phyloP scores from a whole-genome alignment of 179 eudicot genomes.

The Actinidia arguta region DNA sequence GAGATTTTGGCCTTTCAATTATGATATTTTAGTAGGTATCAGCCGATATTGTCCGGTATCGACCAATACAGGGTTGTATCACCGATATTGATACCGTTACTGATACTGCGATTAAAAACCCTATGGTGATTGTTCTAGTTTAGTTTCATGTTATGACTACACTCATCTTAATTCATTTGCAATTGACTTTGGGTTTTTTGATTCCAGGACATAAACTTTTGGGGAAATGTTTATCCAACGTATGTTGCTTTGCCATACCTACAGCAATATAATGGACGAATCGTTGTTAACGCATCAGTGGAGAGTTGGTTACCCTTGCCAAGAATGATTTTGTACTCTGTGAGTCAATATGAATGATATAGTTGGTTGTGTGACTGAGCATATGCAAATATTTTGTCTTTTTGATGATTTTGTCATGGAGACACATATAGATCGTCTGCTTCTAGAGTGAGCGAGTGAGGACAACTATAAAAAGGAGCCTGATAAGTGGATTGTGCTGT shows the following conservation, averaged over 20 bases:
- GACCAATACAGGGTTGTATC: too few relatives aligned
- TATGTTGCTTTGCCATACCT: slow-evolving; percentile 83
- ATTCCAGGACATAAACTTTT: slow-evolving; percentile 84
- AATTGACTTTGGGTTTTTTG: neutral
- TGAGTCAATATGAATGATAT: slow-evolving; percentile 40
- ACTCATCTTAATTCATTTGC: neutral
- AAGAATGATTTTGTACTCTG: slow-evolving; percentile 92
- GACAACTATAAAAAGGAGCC: too few relatives aligned
- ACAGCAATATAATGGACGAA: slow-evolving; percentile 63
- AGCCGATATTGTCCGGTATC: too few relatives aligned
- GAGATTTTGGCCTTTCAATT: too few relatives aligned
- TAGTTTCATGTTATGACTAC: neutral
- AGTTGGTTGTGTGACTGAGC: neutral
- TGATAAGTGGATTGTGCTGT: too few relatives aligned
- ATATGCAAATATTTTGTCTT: neutral
- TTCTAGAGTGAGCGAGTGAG: too few relatives aligned
- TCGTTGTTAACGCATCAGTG: slow-evolving; percentile 85
- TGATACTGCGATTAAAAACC: too few relatives aligned
- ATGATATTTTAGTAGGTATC: too few relatives aligned
- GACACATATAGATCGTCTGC: too few relatives aligned
- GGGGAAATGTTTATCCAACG: slow-evolving; percentile 97
- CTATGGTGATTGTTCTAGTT: too few relatives aligned
- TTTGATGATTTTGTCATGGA: too few relatives aligned
- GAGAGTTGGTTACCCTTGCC: slow-evolving; percentile 97
- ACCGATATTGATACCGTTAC: too few relatives aligned